A percentile compares a stretch with the other conserved stretches of the same genome.
Conservation (phyloP, 2,329 filamentous ascomycete species). For the Zarea fungicola region DNA sequence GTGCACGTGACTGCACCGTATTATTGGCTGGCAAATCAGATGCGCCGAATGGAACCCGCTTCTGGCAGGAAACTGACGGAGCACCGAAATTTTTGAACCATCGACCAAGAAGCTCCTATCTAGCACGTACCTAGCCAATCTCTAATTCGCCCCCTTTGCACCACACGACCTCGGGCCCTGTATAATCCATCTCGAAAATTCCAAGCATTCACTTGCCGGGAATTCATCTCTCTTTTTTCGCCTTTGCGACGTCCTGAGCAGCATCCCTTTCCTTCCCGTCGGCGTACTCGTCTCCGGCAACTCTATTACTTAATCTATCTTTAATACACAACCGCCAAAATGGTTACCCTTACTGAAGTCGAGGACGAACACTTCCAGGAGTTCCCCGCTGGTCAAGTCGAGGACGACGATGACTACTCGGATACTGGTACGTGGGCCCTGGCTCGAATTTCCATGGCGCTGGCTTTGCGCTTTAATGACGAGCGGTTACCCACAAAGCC, state of each 20-base stretch:
- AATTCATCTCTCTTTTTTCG: not conserved
- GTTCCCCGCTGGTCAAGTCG: constrained; percentile 67
- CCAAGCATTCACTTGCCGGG: constrained; percentile 9
- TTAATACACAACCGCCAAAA: constrained; percentile 40
- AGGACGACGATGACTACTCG: constrained; percentile 89
- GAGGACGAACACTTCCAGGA: constrained; percentile 90
- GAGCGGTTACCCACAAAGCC: not conserved
- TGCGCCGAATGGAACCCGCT: constrained; percentile 2
- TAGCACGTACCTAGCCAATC: constrained; percentile 1
- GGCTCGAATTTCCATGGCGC: constrained; percentile 1
- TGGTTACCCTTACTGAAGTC: constrained; percentile 97
- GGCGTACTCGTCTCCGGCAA: not conserved
- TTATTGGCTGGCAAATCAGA: not conserved
- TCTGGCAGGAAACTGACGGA: not conserved
- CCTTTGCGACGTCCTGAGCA: not conserved
- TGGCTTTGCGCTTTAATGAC: not conserved
- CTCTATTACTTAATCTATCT: constrained; percentile 3
- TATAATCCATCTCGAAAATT: not conserved
- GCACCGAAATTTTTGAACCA: constrained; percentile 16
- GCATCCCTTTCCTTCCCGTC: not conserved
- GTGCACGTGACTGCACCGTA: constrained; percentile 14
- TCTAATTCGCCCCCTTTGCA: not conserved
- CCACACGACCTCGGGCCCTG: not conserved
- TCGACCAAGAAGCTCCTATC: constrained; percentile 7
- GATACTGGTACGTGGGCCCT: constrained; percentile 69